These are phyloP conservation scores for Histomonas meleagridis DNA, from an alignment of 208 protist species.

Conservation along the genomic window DNA sequence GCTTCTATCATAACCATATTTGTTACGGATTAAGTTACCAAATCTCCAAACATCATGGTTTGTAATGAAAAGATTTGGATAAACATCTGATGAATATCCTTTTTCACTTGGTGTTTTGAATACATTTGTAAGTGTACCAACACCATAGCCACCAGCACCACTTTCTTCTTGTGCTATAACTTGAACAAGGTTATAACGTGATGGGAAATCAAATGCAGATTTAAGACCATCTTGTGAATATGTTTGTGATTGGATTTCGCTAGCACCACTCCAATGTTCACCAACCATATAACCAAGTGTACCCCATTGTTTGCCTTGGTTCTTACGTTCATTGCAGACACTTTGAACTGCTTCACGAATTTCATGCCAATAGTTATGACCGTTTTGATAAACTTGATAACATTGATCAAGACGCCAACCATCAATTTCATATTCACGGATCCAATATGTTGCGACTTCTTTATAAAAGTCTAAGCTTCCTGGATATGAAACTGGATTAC, in stretches of 20 bases:
- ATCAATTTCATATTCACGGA: neutral
- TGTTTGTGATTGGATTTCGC: neutral
- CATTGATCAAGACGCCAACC: neutral
- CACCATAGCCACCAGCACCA: neutral
- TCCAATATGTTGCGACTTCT: conserved; percentile 31
- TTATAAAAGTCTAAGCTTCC: neutral
- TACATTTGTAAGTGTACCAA: neutral
- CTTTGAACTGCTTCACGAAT: neutral
- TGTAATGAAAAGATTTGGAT: conserved; percentile 3
- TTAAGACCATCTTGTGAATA: neutral
- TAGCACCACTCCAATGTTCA: neutral
- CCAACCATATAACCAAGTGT: neutral
- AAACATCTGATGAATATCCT: neutral
- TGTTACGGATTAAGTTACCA: neutral
- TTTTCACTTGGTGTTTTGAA: conserved; percentile 25
- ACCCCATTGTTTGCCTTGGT: neutral
- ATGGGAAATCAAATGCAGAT: conserved; percentile 22
- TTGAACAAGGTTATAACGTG: neutral
- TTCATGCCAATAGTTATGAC: neutral
- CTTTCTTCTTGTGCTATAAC: neutral
- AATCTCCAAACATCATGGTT: conserved; percentile 5
- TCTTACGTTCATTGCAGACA: neutral
- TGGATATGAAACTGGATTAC: conserved; percentile 14
- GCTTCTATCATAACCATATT: neutral
- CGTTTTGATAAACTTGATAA: conserved; percentile 28